These are phyloP conservation scores for Vitellaria paradoxa DNA, from an alignment of 179 eudicot genomes.

Conservation along the genomic window DNA sequence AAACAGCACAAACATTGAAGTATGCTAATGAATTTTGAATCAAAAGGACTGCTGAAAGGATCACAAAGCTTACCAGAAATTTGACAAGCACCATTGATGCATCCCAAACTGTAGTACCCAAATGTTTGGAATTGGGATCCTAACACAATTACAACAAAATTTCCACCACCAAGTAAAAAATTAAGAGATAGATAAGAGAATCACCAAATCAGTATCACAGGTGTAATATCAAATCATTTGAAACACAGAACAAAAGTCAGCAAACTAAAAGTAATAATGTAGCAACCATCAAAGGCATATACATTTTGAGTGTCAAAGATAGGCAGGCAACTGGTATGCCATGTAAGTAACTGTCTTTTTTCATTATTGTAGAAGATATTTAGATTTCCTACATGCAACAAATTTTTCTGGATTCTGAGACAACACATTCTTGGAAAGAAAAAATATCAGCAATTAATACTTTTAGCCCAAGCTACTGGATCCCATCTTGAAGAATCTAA, in stretches of 20 bases:
- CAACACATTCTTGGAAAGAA: neutral
- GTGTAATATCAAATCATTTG: neutral
- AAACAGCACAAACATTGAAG: neutral
- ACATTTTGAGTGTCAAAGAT: neutral
- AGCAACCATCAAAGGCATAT: neutral
- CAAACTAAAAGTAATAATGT: neutral
- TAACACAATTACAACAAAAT: slow-evolving; percentile 25
- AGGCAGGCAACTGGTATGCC: too few species aligned
- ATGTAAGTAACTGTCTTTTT: neutral
- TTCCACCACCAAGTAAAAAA: neutral
- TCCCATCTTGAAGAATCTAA: neutral
- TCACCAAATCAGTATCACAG: neutral
- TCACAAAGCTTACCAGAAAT: slow-evolving; percentile 56
- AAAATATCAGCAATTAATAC: neutral
- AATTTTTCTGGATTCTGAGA: neutral
- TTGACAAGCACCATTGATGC: slow-evolving; percentile 91
- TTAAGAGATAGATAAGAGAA: neutral
- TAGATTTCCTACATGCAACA: neutral
- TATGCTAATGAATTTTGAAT: neutral
- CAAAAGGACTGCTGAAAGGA: neutral
- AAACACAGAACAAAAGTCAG: neutral
- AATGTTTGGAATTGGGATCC: slow-evolving; percentile 97
- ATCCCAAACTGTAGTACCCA: slow-evolving; percentile 98
- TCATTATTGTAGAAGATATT: neutral
- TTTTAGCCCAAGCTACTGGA: neutral